These are phyloP conservation scores for Phytophthora aleatoria DNA, from an alignment of 352 stramenopile species.

Conservation along the genomic window DNA sequence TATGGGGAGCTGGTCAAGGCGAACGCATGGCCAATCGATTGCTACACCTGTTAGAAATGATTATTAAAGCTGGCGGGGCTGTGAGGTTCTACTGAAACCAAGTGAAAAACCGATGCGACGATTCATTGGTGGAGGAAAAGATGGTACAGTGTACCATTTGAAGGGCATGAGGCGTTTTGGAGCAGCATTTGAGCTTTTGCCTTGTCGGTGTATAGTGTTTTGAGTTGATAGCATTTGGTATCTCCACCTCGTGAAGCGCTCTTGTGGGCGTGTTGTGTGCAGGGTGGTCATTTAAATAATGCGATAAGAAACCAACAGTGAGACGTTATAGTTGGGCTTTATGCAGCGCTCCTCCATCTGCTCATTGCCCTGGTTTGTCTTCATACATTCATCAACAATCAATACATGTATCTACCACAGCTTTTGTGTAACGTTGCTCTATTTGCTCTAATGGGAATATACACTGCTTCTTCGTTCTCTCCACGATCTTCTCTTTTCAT, in stretches of 20 bases:
- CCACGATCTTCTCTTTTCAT: conserved; percentile 3
- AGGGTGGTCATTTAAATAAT: conserved; percentile 87
- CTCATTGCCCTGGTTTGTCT: conserved; percentile 80
- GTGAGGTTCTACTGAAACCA: conserved; percentile 3
- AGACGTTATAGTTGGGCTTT: conserved; percentile 82
- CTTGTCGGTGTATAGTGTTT: not conserved
- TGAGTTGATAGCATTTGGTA: conserved; percentile 74
- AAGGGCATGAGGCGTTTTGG: not conserved
- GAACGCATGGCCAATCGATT: conserved; percentile 28
- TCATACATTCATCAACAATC: conserved; percentile 43
- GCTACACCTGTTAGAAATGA: conserved; percentile 2
- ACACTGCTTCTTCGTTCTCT: conserved; percentile 1
- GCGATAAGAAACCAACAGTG: conserved; percentile 53
- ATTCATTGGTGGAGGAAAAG: conserved; percentile 18
- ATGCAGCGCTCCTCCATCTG: conserved; percentile 68
- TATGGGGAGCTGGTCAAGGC: not conserved
- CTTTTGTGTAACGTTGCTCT: conserved; percentile 1
- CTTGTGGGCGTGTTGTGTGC: conserved; percentile 49
- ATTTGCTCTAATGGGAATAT: conserved; percentile 17
- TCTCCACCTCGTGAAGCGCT: conserved; percentile 79
- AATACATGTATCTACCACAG: not conserved
- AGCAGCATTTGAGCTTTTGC: conserved; percentile 28
- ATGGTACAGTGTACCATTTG: conserved; percentile 28
- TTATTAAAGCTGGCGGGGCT: not conserved
- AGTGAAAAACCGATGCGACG: not conserved